phyloP scores from a whole-genome alignment of 805 yeast species.

The Cyberlindnera veronae region DNA sequence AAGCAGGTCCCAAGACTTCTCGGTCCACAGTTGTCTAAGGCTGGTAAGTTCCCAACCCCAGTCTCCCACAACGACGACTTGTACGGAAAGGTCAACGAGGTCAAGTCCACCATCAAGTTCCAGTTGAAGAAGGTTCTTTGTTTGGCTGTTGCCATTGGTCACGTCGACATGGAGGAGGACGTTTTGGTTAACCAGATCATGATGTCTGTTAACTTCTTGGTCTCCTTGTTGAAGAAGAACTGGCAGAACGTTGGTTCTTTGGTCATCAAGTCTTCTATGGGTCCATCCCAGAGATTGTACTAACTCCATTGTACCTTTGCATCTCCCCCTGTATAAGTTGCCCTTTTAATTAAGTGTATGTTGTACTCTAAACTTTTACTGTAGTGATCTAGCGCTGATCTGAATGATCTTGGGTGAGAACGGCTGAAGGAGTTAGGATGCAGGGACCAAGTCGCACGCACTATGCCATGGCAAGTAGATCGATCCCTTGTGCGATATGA shows the following conservation, averaged over 20 bases:
- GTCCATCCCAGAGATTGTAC: conserved; percentile 99
- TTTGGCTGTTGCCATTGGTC: conserved; percentile 98
- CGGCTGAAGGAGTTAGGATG: too few relatives aligned
- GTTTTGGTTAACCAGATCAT: conserved; percentile 94
- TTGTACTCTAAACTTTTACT: not conserved
- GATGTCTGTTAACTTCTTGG: conserved; percentile 99
- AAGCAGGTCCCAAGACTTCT: conserved; percentile 99
- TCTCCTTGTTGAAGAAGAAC: conserved; percentile 99
- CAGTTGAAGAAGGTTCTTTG: conserved; percentile 99
- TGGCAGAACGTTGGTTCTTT: conserved; percentile 99
- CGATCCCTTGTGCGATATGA: too few relatives aligned
- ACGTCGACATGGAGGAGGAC: conserved; percentile 99
- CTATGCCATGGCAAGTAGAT: too few relatives aligned
- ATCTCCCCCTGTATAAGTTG: not conserved
- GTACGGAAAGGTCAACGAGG: conserved; percentile 93
- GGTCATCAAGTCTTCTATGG: conserved; percentile 99
- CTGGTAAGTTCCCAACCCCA: conserved; percentile 99
- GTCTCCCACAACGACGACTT: conserved; percentile 99
- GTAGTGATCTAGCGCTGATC: too few relatives aligned
- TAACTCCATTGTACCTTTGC: conserved; percentile 39
- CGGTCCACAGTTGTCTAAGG: conserved; percentile 99
- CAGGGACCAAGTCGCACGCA: too few relatives aligned
- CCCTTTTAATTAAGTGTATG: conserved; percentile 1
- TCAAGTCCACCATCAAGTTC: conserved; percentile 99
- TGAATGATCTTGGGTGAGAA: too few relatives aligned